Percentiles rank a stretch among this genome's conserved stretches.
Conservation (phyloP, 768 basidiomycete species). For the Rhodotorula paludigena region DNA sequence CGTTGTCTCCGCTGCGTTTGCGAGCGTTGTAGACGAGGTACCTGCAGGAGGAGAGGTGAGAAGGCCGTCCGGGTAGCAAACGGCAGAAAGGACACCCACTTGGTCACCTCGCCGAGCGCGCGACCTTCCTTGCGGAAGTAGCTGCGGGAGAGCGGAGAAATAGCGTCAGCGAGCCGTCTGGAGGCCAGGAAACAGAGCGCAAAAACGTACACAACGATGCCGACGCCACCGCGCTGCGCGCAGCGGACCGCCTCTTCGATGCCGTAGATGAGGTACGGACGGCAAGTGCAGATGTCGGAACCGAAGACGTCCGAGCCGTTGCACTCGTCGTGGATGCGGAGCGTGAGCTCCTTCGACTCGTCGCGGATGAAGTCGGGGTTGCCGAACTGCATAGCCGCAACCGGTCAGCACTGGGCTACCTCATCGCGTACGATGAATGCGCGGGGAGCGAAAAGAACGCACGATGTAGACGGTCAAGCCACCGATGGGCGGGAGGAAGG, state of each 20-base stretch:
- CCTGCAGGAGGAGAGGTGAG: slow-evolving; percentile 6
- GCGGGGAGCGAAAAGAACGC: slow-evolving; percentile 55
- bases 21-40: slow-evolving; percentile 95
- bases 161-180: background rate
- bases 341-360: slow-evolving; percentile 69
- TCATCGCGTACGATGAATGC: background rate
- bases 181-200: background rate
- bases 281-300: slow-evolving; percentile 76
- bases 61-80: background rate
- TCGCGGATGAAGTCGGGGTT: slow-evolving; percentile 72
- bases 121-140: slow-evolving; percentile 68
- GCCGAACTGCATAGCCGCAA: slow-evolving; percentile 58
- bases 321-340: slow-evolving; percentile 92
- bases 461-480: slow-evolving; percentile 79
- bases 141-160: too few relatives aligned
- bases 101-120: slow-evolving; percentile 67
- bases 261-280: slow-evolving; percentile 60
- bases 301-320: slow-evolving; percentile 96
- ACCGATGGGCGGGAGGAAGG: slow-evolving; percentile 93
- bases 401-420: slow-evolving; percentile 36
- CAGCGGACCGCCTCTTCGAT: slow-evolving; percentile 82
- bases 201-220: slow-evolving; percentile 81
- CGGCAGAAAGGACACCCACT: slow-evolving; percentile 30
- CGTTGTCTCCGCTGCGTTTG: slow-evolving; percentile 87
- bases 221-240: slow-evolving; percentile 79